Conservation (phyloP, 1,139 yeast species). For the Taphrina communis region DNA sequence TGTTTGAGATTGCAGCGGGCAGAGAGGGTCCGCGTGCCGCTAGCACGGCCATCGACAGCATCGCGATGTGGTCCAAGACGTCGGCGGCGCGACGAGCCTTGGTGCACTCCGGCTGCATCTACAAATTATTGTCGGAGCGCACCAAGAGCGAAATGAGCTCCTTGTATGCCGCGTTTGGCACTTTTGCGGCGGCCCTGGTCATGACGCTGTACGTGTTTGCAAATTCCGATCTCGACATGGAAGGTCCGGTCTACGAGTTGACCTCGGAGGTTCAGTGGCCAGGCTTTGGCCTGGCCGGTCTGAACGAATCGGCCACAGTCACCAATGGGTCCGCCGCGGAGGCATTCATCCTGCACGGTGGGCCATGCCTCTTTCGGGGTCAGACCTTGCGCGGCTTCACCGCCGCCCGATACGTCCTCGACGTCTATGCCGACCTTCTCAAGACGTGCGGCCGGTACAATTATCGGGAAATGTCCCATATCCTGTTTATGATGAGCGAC, state of each 20-base stretch:
- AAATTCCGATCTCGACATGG: not conserved
- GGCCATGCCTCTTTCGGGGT: slow-evolving; percentile 21
- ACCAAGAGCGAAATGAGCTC: slow-evolving; percentile 32
- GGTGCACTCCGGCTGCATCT: slow-evolving; percentile 32
- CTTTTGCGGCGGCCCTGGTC: slow-evolving; percentile 32
- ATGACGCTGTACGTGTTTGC: slow-evolving; percentile 38
- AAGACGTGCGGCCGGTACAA: slow-evolving; percentile 35
- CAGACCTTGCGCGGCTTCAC: slow-evolving; percentile 20
- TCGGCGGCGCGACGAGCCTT: slow-evolving; percentile 39
- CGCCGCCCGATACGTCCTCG: slow-evolving; percentile 30
- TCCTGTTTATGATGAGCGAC: slow-evolving; percentile 23
- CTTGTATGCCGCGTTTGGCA: slow-evolving; percentile 33
- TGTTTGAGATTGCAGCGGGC: slow-evolving; percentile 37
- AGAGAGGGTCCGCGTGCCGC: slow-evolving; percentile 31
- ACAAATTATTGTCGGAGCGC: slow-evolving; percentile 20
- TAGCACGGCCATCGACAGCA: slow-evolving; percentile 22
- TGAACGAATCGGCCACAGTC: slow-evolving; percentile 16
- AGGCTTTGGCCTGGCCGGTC: slow-evolving; percentile 33
- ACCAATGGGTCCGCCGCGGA: slow-evolving; percentile 23
- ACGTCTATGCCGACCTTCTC: slow-evolving; percentile 27
- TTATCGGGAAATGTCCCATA: slow-evolving; percentile 25
- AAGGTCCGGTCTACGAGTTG: slow-evolving; percentile 14
- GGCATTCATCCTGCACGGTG: slow-evolving; percentile 24
- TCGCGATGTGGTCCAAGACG: slow-evolving; percentile 24
- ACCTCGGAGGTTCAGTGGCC: slow-evolving; percentile 27